A percentile compares a stretch with the other conserved stretches of the same genome.
These are phyloP conservation scores for Danielozyma ontarioensis DNA, from an alignment of 805 yeast species.

Conservation along the genomic window DNA sequence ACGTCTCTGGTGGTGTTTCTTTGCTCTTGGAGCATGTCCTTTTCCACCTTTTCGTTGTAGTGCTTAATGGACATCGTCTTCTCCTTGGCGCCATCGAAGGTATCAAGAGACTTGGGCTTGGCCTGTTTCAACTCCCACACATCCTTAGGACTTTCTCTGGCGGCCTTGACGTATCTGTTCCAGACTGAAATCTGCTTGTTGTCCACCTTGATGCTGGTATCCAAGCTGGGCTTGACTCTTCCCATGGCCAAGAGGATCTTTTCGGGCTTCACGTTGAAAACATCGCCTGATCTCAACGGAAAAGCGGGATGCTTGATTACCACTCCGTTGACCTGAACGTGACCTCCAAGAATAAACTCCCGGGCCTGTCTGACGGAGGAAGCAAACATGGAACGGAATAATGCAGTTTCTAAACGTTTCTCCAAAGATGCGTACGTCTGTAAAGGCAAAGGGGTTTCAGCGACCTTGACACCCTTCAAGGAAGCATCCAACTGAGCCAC, in stretches of 20 bases:
- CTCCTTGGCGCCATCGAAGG: constrained; percentile 11
- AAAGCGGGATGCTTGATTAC: constrained; percentile 74
- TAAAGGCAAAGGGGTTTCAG: constrained; percentile 73
- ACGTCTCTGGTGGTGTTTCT: constrained; percentile 42
- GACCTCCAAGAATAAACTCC: constrained; percentile 74
- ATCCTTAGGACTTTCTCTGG: constrained; percentile 50
- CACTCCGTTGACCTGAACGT: constrained; percentile 83
- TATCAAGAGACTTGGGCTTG: constrained; percentile 34
- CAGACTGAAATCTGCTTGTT: constrained; percentile 66
- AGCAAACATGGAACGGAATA: constrained; percentile 91
- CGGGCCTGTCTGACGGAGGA: constrained; percentile 92
- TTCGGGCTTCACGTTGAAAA: constrained; percentile 80
- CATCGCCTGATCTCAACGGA: constrained; percentile 76
- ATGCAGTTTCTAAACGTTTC: constrained; percentile 81
- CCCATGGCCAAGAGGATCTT: constrained; percentile 84
- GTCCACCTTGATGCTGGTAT: constrained; percentile 64
- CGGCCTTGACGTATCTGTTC: constrained; percentile 66
- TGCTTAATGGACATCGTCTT: constrained; percentile 15
- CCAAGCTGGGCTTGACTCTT: constrained; percentile 70
- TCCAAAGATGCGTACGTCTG: constrained; percentile 89
- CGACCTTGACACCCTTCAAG: constrained; percentile 50
- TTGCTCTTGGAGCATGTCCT: constrained; percentile 38
- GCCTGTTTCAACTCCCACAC: constrained; percentile 48
- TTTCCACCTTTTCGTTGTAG: constrained; percentile 34
- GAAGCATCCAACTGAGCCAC: constrained; percentile 89